These are phyloP conservation scores for Ganoderma multipileum DNA, from an alignment of 1,284 basidiomycete species.

Conservation along the genomic window DNA sequence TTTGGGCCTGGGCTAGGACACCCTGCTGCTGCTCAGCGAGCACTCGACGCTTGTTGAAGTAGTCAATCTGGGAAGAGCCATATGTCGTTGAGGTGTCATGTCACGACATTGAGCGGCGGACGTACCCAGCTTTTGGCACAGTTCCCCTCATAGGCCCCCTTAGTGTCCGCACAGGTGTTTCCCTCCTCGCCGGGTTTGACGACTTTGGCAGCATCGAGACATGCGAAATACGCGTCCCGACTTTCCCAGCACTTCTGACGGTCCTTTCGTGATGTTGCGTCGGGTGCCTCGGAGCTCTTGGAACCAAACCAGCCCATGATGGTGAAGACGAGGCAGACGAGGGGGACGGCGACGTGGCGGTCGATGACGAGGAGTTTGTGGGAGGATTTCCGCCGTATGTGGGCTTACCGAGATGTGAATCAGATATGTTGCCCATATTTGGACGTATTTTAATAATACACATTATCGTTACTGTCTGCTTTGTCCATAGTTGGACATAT, in stretches of 20 bases:
- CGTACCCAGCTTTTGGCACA: constrained; percentile 88
- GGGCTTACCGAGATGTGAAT: too few relatives aligned
- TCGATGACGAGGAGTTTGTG: constrained; percentile 1
- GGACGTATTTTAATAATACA: not conserved
- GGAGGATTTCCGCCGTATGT: not conserved
- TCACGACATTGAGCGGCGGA: constrained; percentile 19
- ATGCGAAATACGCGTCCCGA: constrained; percentile 79
- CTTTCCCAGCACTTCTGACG: constrained; percentile 79
- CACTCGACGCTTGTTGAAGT: constrained; percentile 83
- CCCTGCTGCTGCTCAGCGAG: constrained; percentile 77
- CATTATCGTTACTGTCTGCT: not conserved
- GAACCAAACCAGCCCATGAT: constrained; percentile 45
- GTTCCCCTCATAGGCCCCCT: constrained; percentile 61
- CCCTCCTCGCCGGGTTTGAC: constrained; percentile 76
- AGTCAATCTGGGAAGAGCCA: constrained; percentile 64
- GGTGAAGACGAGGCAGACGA: not conserved
- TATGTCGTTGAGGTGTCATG: not conserved
- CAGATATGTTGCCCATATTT: constrained; percentile 2
- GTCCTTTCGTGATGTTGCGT: constrained; percentile 57
- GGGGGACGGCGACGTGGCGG: not conserved
- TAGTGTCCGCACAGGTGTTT: constrained; percentile 57
- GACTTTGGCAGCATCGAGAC: constrained; percentile 69
- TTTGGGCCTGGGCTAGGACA: constrained; percentile 61
- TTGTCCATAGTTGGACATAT: constrained; percentile 12
- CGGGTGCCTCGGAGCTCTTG: constrained; percentile 44